Percentiles rank a stretch among this genome's conserved stretches.
phyloP scores from a whole-genome alignment of 257 asterid species.

The Primulina eburnea region DNA sequence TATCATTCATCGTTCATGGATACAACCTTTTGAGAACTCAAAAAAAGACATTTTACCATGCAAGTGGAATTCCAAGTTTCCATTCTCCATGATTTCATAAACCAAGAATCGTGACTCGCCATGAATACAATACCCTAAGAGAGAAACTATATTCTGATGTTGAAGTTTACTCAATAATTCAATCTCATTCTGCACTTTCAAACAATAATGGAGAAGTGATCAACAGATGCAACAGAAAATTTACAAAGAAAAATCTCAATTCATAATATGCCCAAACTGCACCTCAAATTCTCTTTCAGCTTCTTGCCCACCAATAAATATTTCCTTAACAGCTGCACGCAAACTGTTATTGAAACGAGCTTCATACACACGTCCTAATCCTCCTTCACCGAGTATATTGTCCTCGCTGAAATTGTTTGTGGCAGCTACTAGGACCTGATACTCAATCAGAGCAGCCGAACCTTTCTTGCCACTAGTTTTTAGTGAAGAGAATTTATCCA shows the following conservation, averaged over 20 bases:
- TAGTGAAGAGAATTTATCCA: conserved; percentile 37
- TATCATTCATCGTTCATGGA: neutral
- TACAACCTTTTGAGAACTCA: neutral
- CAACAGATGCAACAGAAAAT: neutral
- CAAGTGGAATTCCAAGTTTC: conserved; percentile 58
- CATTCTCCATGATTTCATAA: conserved; percentile 64
- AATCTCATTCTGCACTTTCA: conserved; percentile 40
- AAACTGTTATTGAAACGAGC: conserved; percentile 42
- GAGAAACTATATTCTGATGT: conserved; percentile 60
- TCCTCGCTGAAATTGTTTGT: conserved; percentile 49
- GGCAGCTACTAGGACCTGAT: conserved; percentile 52
- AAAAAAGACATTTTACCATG: conserved; percentile 42
- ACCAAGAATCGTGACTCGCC: conserved; percentile 50
- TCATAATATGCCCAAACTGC: neutral
- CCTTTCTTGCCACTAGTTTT: conserved; percentile 39
- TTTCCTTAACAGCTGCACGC: conserved; percentile 51
- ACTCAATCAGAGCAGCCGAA: conserved; percentile 37
- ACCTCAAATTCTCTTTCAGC: conserved; percentile 57
- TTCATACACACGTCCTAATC: conserved; percentile 47
- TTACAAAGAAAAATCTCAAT: neutral
- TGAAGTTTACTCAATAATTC: conserved; percentile 45
- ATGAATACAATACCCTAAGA: conserved; percentile 56
- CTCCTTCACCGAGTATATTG: conserved; percentile 54
- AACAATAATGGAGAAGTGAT: neutral
- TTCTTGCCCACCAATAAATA: conserved; percentile 34